Conservation (phyloP, 257 asterid genomes). For the Gentiana straminea region DNA sequence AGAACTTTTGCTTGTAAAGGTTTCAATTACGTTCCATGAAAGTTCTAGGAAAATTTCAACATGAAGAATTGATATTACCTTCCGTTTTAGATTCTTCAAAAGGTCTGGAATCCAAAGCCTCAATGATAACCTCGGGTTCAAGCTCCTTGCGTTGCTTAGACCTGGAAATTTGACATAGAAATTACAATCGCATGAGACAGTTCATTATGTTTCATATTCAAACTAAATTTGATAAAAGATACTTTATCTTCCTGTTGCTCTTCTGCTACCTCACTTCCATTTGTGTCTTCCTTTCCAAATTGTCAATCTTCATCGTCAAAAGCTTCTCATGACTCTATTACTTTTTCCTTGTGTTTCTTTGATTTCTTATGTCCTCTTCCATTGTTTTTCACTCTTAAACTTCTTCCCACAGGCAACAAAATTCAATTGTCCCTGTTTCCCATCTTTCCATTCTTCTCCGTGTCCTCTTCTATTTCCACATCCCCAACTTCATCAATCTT, state of each 20-base stretch:
- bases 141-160: too few species aligned
- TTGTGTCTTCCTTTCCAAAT: slow-evolving; percentile 26
- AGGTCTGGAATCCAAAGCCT: too few species aligned
- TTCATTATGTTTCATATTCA: too few species aligned
- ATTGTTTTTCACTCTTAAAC: slow-evolving; percentile 92
- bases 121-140: too few species aligned
- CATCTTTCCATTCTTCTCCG: slow-evolving; percentile 34
- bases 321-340: slow-evolving; percentile 68
- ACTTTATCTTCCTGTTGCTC: slow-evolving; percentile 22
- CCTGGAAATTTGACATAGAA: too few species aligned
- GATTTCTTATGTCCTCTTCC: slow-evolving; percentile 94
- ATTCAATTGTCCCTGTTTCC: slow-evolving; percentile 33
- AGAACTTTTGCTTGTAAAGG: too few species aligned
- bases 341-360: slow-evolving; percentile 90
- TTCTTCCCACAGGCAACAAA: slow-evolving; percentile 89
- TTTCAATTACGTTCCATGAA: too few species aligned
- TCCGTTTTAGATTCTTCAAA: too few species aligned
- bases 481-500: slow-evolving; percentile 59
- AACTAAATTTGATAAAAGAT: slow-evolving; percentile 9
- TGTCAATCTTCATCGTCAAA: slow-evolving; percentile 60
- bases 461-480: slow-evolving; percentile 38
- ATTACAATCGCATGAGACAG: too few species aligned
- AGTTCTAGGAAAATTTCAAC: too few species aligned
- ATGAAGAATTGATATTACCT: too few species aligned
- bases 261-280: slow-evolving; percentile 25